These are phyloP conservation scores for Penicillium pulvis DNA, from an alignment of 495 filamentous ascomycete genomes.

Conservation along the genomic window DNA sequence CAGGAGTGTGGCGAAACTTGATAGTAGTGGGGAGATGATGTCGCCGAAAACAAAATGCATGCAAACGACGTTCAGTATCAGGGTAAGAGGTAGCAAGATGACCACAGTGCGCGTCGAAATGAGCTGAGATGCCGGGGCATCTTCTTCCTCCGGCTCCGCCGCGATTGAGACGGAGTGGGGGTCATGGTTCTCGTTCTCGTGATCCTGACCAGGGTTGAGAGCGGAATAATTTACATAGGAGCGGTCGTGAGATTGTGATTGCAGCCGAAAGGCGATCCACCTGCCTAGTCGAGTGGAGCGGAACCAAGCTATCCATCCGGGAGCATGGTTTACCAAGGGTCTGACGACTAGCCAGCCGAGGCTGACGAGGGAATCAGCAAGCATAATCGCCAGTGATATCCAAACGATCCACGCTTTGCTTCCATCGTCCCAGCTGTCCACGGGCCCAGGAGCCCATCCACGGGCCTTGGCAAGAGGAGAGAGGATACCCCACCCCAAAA, in stretches of 20 bases:
- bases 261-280: constrained; percentile 27
- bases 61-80: constrained; percentile 75
- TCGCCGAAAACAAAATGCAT: constrained; percentile 79
- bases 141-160: constrained; percentile 51
- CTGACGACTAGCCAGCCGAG: constrained; percentile 76
- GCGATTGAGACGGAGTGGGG: constrained; percentile 1
- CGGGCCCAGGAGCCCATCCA: constrained; percentile 87
- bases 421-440: constrained; percentile 84
- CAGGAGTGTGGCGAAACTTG: constrained; percentile 79
- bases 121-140: constrained; percentile 82
- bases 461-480: constrained; percentile 82
- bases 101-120: constrained; percentile 72
- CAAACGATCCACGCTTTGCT: constrained; percentile 99
- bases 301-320: constrained; percentile 35
- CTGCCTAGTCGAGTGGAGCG: constrained; percentile 29
- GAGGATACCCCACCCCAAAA: constrained; percentile 88
- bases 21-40: constrained; percentile 62
- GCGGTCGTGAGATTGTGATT: constrained; percentile 20
- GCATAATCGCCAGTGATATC: constrained; percentile 94
- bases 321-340: constrained; percentile 52
- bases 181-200: neutral
- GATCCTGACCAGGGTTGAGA: constrained; percentile 27
- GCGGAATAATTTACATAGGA: constrained; percentile 46
- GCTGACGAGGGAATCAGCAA: constrained; percentile 88
- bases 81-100: constrained; percentile 72